Evolutionary conservation across 2,329 filamentous ascomycete genomes (phyloP).

Genomic region (Cytospora piceae): DNA sequence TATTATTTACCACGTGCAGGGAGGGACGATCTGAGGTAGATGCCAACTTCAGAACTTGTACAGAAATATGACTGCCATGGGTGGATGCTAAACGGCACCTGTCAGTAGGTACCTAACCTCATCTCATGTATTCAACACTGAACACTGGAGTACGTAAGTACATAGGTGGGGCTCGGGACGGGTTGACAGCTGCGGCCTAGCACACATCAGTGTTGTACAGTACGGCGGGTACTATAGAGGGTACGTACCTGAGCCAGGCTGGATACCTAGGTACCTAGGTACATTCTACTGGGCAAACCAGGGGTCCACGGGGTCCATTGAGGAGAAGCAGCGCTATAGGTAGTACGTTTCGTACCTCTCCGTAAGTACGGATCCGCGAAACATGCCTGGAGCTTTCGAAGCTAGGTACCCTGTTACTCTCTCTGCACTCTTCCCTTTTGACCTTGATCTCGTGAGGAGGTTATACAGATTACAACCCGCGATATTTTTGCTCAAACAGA

Average conservation of each 20-base stretch:
- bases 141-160: background rate
- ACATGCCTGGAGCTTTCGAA: background rate
- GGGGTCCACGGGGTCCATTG: background rate
- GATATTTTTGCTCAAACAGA: slow-evolving; percentile 17
- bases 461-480: background rate
- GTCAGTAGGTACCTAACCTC: too few species aligned
- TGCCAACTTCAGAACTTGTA: background rate
- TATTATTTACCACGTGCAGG: background rate
- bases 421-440: background rate
- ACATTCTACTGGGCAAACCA: background rate
- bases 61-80: background rate
- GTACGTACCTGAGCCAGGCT: too few species aligned
- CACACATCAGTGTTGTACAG: background rate
- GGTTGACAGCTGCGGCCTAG: slow-evolving; percentile 18
- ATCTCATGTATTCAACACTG: too few species aligned
- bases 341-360: too few species aligned
- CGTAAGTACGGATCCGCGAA: background rate
- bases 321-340: too few species aligned
- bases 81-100: too few species aligned
- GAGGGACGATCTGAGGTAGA: background rate
- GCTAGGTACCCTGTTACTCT: background rate
- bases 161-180: background rate
- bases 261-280: too few species aligned
- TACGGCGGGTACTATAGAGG: too few species aligned
- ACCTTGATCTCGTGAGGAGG: background rate